Conservation (phyloP, 495 filamentous ascomycete species). For the Wilcoxina mikolae region DNA sequence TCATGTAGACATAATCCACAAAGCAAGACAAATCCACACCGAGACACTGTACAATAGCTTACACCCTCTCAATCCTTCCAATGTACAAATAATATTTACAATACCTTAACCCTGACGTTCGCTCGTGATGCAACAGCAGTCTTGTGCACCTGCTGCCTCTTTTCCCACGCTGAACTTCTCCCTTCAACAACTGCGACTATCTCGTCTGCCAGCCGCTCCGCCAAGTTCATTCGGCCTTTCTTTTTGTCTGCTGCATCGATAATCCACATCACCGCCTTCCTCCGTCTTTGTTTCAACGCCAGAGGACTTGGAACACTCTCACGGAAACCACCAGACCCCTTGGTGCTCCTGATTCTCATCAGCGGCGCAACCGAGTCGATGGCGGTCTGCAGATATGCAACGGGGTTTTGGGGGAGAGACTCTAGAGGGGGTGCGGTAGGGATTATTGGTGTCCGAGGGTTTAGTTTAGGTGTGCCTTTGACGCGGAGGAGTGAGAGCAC, state of each 20-base stretch:
- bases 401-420: conserved; percentile 62
- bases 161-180: conserved; percentile 66
- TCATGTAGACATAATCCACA: background rate
- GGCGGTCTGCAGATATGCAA: conserved; percentile 68
- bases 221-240: conserved; percentile 46
- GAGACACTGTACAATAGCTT: background rate
- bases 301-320: conserved; percentile 74
- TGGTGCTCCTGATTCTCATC: conserved; percentile 56
- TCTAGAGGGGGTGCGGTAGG: conserved; percentile 54
- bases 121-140: conserved; percentile 53
- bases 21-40: background rate
- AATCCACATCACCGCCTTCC: conserved; percentile 74
- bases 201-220: conserved; percentile 72
- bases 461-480: conserved; percentile 54
- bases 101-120: conserved; percentile 42
- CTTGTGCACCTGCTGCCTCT: conserved; percentile 56
- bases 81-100: conserved; percentile 1
- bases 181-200: conserved; percentile 80
- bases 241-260: conserved; percentile 62
- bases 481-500: conserved; percentile 84
- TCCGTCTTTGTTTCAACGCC: conserved; percentile 53
- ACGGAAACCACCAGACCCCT: conserved; percentile 66
- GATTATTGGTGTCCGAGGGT: conserved; percentile 53
- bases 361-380: conserved; percentile 93
- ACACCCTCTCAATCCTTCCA: background rate